These are phyloP conservation scores for Quercus phellos DNA, from an alignment of 331 rosid genomes.

Conservation along the genomic window DNA sequence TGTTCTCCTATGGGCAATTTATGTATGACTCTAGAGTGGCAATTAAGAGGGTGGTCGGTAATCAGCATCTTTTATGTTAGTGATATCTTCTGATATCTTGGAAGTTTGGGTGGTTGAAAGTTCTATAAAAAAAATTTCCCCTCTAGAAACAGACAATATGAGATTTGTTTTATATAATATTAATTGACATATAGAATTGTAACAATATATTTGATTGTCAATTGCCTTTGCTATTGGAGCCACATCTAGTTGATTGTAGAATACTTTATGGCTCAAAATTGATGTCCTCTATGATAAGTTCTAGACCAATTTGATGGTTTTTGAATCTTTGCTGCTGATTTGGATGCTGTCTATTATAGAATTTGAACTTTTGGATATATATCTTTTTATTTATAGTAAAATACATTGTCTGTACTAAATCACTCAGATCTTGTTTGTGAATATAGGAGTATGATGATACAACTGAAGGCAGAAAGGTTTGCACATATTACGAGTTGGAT, in stretches of 20 bases:
- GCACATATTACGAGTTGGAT: constrained; percentile 81
- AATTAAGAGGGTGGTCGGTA: background rate
- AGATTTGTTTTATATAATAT: background rate
- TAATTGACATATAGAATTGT: background rate
- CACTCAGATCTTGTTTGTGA: background rate
- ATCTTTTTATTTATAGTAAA: background rate
- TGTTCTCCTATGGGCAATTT: no score
- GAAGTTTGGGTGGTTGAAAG: no score
- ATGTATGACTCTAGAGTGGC: background rate
- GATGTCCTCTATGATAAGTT: background rate
- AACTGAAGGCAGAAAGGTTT: constrained; percentile 90
- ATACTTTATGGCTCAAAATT: background rate
- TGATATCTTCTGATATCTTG: background rate
- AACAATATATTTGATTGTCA: no score
- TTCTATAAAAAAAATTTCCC: no score
- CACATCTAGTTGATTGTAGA: background rate
- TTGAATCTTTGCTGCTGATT: constrained; percentile 2
- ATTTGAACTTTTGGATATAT: background rate
- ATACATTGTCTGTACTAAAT: background rate
- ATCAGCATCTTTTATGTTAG: background rate
- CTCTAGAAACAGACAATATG: no score
- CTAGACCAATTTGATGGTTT: background rate
- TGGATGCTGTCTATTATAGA: background rate
- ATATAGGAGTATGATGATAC: constrained; percentile 89
- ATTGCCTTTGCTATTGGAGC: no score